These are phyloP conservation scores for Coniochaeta sp. DNA, from an alignment of 2,329 filamentous ascomycete genomes.

Conservation along the genomic window DNA sequence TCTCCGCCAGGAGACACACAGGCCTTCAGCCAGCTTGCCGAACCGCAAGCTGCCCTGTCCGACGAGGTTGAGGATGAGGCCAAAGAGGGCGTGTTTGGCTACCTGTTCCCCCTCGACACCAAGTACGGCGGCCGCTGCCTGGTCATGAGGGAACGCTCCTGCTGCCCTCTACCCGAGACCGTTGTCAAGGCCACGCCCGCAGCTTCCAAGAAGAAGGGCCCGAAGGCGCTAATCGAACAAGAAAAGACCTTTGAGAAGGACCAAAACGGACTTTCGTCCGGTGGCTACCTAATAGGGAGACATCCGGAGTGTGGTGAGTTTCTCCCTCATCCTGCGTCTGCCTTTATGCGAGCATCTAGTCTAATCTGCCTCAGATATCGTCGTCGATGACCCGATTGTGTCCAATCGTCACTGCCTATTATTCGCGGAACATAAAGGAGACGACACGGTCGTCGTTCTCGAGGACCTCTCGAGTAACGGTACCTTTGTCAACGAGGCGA, in stretches of 20 bases:
- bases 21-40: constrained; percentile 70
- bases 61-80: constrained; percentile 82
- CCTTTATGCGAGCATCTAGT: background rate
- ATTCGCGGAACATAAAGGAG: constrained; percentile 27
- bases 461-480: constrained; percentile 95
- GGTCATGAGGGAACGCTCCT: constrained; percentile 66
- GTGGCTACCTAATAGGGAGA: constrained; percentile 85
- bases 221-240: constrained; percentile 36
- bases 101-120: constrained; percentile 74
- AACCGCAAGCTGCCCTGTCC: constrained; percentile 62
- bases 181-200: constrained; percentile 24
- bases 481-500: constrained; percentile 88
- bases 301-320: constrained; percentile 86
- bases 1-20: constrained; percentile 65
- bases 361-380: constrained; percentile 46
- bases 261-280: constrained; percentile 59
- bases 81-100: constrained; percentile 89
- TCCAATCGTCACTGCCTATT: constrained; percentile 72
- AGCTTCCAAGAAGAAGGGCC: constrained; percentile 28
- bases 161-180: constrained; percentile 55
- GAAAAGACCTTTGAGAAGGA: constrained; percentile 55
- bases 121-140: constrained; percentile 58
- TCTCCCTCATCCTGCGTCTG: background rate
- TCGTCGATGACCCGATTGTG: constrained; percentile 68
- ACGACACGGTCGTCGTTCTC: constrained; percentile 59